phyloP scores from a whole-genome alignment of 495 filamentous ascomycete species.

The Diplogelasinospora grovesii region DNA sequence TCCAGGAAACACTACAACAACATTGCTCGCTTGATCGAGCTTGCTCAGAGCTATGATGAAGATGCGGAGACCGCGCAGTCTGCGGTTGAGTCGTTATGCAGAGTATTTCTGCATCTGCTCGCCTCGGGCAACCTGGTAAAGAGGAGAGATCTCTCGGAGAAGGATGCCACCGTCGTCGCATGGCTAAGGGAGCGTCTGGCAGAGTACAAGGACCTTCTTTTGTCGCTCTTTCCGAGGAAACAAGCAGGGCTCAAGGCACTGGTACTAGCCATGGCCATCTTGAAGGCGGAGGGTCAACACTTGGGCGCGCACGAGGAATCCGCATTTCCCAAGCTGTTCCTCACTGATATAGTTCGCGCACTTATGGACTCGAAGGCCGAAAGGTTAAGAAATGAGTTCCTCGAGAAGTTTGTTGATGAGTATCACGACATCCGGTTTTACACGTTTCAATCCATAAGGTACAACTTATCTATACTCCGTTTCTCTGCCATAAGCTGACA shows the following conservation, averaged over 20 bases:
- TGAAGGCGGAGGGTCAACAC: slow-evolving; percentile 68
- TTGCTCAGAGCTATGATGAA: slow-evolving; percentile 41
- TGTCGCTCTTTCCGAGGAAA: slow-evolving; percentile 48
- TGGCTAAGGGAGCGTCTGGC: slow-evolving; percentile 73
- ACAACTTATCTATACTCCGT: slow-evolving; percentile 27
- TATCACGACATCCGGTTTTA: slow-evolving; percentile 83
- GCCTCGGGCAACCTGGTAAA: slow-evolving; percentile 64
- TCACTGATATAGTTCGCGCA: slow-evolving; percentile 54
- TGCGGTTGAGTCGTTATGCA: slow-evolving; percentile 74
- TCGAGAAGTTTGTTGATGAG: slow-evolving; percentile 65
- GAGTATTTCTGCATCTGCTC: slow-evolving; percentile 81
- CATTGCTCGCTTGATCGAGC: slow-evolving; percentile 64
- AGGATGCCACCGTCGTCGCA: slow-evolving; percentile 63
- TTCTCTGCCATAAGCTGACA: slow-evolving; percentile 10
- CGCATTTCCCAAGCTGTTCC: slow-evolving; percentile 56
- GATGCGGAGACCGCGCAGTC: slow-evolving; percentile 36
- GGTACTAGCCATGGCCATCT: slow-evolving; percentile 71
- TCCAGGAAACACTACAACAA: slow-evolving; percentile 91
- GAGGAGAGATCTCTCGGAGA: slow-evolving; percentile 55
- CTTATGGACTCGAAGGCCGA: slow-evolving; percentile 54
- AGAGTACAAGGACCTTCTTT: slow-evolving; percentile 57
- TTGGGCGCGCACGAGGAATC: slow-evolving; percentile 52
- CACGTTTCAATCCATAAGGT: slow-evolving; percentile 66
- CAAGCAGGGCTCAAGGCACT: slow-evolving; percentile 54
- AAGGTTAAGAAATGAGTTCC: slow-evolving; percentile 59